phyloP scores from a whole-genome alignment of 2,329 filamentous ascomycete genomes.

The Annulohypoxylon truncatum region DNA sequence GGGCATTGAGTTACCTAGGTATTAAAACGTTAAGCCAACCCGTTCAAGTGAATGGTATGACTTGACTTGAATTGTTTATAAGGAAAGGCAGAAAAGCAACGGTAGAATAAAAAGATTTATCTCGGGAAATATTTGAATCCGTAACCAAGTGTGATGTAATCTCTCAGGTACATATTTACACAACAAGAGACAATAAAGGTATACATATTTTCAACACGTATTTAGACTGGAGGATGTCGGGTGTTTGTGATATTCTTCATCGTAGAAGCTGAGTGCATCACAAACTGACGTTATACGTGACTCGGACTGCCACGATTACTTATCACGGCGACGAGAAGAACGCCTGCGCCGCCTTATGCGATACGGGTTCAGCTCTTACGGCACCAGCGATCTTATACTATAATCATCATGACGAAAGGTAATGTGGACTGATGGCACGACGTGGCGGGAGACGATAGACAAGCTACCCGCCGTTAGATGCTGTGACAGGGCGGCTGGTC shows the following conservation, averaged over 20 bases:
- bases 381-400: conserved; percentile 14
- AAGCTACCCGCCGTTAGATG: conserved; percentile 19
- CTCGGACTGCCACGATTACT: background rate
- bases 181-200: background rate
- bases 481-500: conserved; percentile 24
- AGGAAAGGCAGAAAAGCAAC: background rate
- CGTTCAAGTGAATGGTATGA: background rate
- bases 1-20: background rate
- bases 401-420: background rate
- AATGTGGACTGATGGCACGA: conserved; percentile 8
- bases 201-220: background rate
- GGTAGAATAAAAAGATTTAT: conserved; percentile 3
- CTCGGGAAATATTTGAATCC: background rate
- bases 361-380: conserved; percentile 21
- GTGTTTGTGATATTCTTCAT: background rate
- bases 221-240: background rate
- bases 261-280: background rate
- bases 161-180: too few relatives aligned
- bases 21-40: conserved; percentile 3
- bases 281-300: background rate
- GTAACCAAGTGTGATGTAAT: background rate
- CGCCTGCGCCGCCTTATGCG: conserved; percentile 2
- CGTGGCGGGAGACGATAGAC: conserved; percentile 15
- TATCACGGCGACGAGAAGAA: background rate
- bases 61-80: background rate